Conservation (phyloP, 2,329 filamentous ascomycete species). For the Ilyonectria sp. region DNA sequence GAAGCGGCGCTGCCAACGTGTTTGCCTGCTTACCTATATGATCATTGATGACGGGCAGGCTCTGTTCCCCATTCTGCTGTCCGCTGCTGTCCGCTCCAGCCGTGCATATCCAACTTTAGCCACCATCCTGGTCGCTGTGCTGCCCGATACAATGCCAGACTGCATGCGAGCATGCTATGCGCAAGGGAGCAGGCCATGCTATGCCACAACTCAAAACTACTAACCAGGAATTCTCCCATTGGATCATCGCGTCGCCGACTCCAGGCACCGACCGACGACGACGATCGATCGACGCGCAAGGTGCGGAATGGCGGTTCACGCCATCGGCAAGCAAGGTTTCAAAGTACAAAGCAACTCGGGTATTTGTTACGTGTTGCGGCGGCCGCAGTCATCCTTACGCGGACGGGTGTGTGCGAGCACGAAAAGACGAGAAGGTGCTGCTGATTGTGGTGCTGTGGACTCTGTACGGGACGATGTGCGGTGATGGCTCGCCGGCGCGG, state of each 20-base stretch:
- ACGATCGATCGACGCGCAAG: slow-evolving; percentile 33
- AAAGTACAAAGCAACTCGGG: slow-evolving; percentile 12
- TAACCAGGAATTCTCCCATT: slow-evolving; percentile 37
- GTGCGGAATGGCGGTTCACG: slow-evolving; percentile 31
- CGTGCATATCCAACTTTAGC: slow-evolving; percentile 9
- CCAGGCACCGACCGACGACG: slow-evolving; percentile 29
- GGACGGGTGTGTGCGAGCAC: slow-evolving; percentile 1
- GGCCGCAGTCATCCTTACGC: slow-evolving; percentile 4
- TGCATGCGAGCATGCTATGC: slow-evolving; percentile 8
- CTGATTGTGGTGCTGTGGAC: slow-evolving; percentile 13
- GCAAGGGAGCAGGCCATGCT: slow-evolving; percentile 5
- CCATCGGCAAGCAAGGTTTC: slow-evolving; percentile 16
- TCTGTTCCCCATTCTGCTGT: neutral
- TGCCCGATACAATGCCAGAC: slow-evolving; percentile 13
- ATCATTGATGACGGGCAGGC: neutral
- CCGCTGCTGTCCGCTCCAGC: neutral
- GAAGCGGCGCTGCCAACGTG: slow-evolving; percentile 3
- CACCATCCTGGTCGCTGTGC: slow-evolving; percentile 14
- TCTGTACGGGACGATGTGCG: neutral
- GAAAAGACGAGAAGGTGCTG: slow-evolving; percentile 5
- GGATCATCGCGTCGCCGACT: slow-evolving; percentile 27
- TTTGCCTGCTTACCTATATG: slow-evolving; percentile 3
- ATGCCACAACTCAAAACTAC: slow-evolving; percentile 24
- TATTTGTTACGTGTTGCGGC: slow-evolving; percentile 23
- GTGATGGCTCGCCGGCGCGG: slow-evolving; percentile 17